Percentiles rank a stretch among this genome's conserved stretches.
phyloP scores from a whole-genome alignment of 345 rosid genomes.

The Brassica juncea region DNA sequence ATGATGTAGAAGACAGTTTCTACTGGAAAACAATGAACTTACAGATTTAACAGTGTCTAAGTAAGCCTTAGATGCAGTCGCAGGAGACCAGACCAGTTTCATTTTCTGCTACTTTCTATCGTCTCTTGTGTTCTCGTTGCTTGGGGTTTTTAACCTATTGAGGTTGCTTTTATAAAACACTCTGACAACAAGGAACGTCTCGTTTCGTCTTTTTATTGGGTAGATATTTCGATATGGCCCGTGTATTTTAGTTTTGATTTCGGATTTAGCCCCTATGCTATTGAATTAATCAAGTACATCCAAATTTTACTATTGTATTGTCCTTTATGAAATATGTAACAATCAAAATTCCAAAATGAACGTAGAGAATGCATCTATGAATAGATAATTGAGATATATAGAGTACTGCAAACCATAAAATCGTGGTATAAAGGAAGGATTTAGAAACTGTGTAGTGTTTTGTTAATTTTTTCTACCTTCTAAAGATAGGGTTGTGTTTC shows the following conservation, averaged over 20 bases:
- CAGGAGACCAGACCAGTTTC: constrained; percentile 96
- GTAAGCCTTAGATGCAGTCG: constrained; percentile 75
- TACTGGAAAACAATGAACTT: constrained; percentile 30
- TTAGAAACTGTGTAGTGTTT: constrained; percentile 4
- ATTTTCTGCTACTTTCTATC: constrained; percentile 27
- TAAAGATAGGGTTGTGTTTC: background rate
- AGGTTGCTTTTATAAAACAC: constrained; percentile 28
- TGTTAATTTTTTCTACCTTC: background rate
- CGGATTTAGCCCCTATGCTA: constrained; percentile 9
- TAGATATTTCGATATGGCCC: constrained; percentile 19
- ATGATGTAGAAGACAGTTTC: background rate
- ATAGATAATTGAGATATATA: background rate
- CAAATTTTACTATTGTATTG: background rate
- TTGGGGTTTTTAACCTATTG: constrained; percentile 26
- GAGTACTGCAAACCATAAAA: background rate
- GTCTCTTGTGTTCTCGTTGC: constrained; percentile 10
- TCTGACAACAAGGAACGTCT: background rate
- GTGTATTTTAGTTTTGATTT: background rate
- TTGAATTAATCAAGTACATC: background rate
- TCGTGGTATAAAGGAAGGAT: background rate
- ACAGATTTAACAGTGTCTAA: constrained; percentile 79
- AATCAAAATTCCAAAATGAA: background rate
- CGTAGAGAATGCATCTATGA: background rate
- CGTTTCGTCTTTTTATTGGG: constrained; percentile 30
- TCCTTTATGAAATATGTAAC: background rate